phyloP scores from a whole-genome alignment of 768 basidiomycete species.

The Flagelloscypha sp. region DNA sequence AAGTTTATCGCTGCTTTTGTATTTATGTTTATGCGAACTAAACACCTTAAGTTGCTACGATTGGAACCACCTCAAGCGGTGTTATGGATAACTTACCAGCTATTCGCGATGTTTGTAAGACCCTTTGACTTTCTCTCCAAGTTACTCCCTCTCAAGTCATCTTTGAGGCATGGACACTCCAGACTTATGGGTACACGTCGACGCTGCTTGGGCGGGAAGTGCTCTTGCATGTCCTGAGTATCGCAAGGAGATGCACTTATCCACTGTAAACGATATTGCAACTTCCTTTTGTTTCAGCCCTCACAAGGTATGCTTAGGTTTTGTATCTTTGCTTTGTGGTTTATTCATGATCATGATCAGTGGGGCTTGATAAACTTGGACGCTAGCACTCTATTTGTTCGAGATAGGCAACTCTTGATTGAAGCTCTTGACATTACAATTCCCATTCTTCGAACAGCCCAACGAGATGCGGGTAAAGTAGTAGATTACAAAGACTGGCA shows the following conservation, averaged over 20 bases:
- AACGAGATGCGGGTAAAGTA: slow-evolving; percentile 77
- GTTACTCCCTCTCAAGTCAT: no score
- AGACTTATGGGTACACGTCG: slow-evolving; percentile 78
- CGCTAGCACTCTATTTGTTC: slow-evolving; percentile 72
- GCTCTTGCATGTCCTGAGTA: slow-evolving; percentile 75
- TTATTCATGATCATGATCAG: slow-evolving; percentile 24
- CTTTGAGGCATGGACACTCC: slow-evolving; percentile 51
- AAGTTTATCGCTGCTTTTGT: no score
- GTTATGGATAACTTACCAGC: slow-evolving; percentile 76
- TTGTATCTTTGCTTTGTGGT: not conserved
- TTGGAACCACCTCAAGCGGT: slow-evolving; percentile 90
- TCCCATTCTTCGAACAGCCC: slow-evolving; percentile 69
- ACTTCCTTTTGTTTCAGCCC: slow-evolving; percentile 85
- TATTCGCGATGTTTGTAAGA: slow-evolving; percentile 60
- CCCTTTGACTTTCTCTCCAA: no score
- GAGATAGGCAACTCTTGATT: slow-evolving; percentile 65
- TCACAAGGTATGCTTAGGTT: slow-evolving; percentile 63
- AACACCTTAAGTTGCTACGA: slow-evolving; percentile 69
- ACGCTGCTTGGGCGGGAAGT: slow-evolving; percentile 89
- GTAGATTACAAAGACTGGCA: slow-evolving; percentile 90
- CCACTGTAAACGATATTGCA: slow-evolving; percentile 67
- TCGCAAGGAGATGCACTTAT: slow-evolving; percentile 50
- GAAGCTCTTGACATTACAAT: slow-evolving; percentile 84
- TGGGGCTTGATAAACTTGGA: slow-evolving; percentile 94
- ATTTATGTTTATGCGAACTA: no score